Base-by-base conservation (phyloP, 768 basidiomycete genomes). In the Lactarius trivialis region DNA sequence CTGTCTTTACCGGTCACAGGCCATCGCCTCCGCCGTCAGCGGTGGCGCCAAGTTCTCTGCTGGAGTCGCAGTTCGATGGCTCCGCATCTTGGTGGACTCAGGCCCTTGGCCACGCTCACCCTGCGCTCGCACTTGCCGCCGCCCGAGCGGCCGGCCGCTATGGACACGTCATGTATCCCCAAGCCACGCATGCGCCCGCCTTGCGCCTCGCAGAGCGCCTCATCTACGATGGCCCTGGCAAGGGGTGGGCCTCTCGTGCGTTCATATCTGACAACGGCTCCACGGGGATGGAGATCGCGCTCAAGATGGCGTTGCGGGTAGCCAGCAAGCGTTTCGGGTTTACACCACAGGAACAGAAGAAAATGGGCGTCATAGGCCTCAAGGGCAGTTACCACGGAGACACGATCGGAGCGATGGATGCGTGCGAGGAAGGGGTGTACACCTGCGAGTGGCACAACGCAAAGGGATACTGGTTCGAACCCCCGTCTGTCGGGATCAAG, bases 71-170 rank as follows among this genome's bases (percentile, higher is more conserved):
- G 66, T 83, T 93, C 66, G 95, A 98, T 69, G 88, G 91, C 4
- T 97, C 95, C 0, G 96, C 95, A 0, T 96, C 93, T 12, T 98
- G 96, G 96, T 98, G 96, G 93, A 98, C 94, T 0, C 96, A 98
- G 73, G 82, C 88, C 0, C 74, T 97, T 43, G 96, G 95, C 0
- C 96, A 98, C 68, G 86, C 84, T 0, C 76, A 88, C 67, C 82
- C 90, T 0, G 75, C 83, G 0, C 79, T 97, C 15, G 86, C 91
- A 0, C 78, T 95, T 48, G 93, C 95, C 9, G 95, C 93, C 0
- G 94, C 95, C 2, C 79, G 81, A 36, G 93, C 94, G 7, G 88
- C 93, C 19, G 96, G 96, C 8, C 82, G 96, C 3, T 98, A 98
- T 69, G 96, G 96, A 0, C 96, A 98, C 73, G 94, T 98, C 67